Base-by-base conservation (phyloP, 805 yeast species). In the Suhomyces sp. region DNA sequence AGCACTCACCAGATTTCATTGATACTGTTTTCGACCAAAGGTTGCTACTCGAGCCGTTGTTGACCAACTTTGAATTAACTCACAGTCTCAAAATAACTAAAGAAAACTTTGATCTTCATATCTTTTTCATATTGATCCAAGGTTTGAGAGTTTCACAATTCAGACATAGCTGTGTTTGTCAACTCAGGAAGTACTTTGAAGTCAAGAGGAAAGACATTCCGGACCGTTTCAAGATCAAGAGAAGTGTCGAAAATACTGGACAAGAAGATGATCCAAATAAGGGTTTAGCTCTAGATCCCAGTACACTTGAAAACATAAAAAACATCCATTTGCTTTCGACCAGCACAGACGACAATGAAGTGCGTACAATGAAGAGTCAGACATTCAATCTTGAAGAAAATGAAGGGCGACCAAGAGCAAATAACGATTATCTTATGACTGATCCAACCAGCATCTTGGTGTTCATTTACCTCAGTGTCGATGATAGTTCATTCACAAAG, bases 81-180 rank as follows among this genome's bases (percentile, higher is more conserved):
- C 72, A 72, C 52, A 73, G 68, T 3, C 60, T 81, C 6, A 57
- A 57, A 8, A 65, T 84, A 51, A 69, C 72, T 0, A 63, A 62
- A 29, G 69, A 69, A 2, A 84, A 80, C 59, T 77, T 85, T 56
- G 83, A 85, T 51, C 73, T 76, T 25, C 72, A 81, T 17, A 62
- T 86, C 33, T 63, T 82, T 27, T 70, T 73, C 43, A 60, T 79
- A 19, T 66, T 81, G 17, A 71, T 80, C 3, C 83, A 79, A 60
- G 93, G 92, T 0, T 64, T 86, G 40, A 77, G 80, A 35, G 66
- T 82, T 7, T 82, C 89, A 6, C 83, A 80, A 51, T 73, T 85
- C 19, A 79, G 78, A 52, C 77, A 75, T 8, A 68, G 75, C 2
- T 78, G 88, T 0, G 60, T 81, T 31, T 69, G 67, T 1, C 71